Base-by-base conservation (phyloP, 2,329 filamentous ascomycete genomes). In the Chaetothyriales sp. region DNA sequence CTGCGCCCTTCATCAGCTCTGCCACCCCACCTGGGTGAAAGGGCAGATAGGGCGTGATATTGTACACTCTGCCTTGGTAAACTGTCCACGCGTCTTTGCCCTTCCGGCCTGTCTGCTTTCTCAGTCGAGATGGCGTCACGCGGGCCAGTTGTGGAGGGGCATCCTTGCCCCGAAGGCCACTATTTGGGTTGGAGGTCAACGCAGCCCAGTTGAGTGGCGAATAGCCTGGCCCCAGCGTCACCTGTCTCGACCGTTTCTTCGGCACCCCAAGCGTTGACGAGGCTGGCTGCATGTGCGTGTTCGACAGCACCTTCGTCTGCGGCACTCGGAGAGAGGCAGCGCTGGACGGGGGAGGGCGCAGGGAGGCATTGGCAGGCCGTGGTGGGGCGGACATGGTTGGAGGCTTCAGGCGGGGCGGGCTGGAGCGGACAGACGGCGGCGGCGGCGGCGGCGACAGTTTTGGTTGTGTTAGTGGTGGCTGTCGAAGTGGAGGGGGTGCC, bases 201-300 rank as follows among this genome's bases (percentile, higher is more conserved):
- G 83, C 80, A 10, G 92, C 92, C 92, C 92, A 98, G 75, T 98
- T 92, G 10, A 98, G 80, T 0, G 92, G 90, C 1, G 87, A 95
- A 71, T 90, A 89, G 28, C 92, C 90, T 0, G 92, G 92, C n/a
- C 81, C 77, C 3, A 98, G 78, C 7, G 83, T 74, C 3, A 95
- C 85, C 62, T 90, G 63, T 18, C 64, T 62, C 3, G 65, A 64
- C 12, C 65, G 55, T 48, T 85, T 65, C 76, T 69, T 51, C 68
- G 53, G 68, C 65, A 58, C 70, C 9, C 73, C 69, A 39, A 73
- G 63, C 15, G 71, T 54, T 36, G 55, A 51, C 25, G 52, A 54
- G 20, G 51, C 51, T 7, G 58, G 58, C 26, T 55, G 55, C 53
- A 59, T 53, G 10, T 51, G 53, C 3, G 58, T 52, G 43, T 59